Percentiles rank a stretch among this genome's conserved stretches.
phyloP scores from a whole-genome alignment of 139 green algal species.

The Choricystis sp. region DNA sequence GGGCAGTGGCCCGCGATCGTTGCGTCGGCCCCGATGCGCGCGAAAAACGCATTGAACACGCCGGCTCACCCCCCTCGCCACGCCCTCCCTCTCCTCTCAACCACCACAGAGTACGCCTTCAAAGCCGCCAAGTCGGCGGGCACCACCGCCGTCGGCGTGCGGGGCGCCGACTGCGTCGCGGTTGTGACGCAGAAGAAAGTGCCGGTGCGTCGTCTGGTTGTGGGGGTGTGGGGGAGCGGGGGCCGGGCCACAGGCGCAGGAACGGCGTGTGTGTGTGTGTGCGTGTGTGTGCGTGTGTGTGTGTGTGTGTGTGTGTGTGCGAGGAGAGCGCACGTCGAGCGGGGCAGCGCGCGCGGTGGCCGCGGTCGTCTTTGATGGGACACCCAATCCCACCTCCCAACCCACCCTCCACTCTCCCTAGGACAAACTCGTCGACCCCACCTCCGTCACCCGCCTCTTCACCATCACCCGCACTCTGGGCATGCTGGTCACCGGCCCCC shows the following conservation, averaged over 20 bases:
- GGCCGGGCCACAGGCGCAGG: no score
- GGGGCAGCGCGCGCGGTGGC: no score
- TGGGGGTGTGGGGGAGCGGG: no score
- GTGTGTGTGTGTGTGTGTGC: no score
- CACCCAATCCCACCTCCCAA: no score
- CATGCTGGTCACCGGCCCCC: constrained; percentile 78
- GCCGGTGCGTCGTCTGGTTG: constrained; percentile 40
- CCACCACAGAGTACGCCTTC: constrained; percentile 89
- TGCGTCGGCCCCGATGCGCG: no score
- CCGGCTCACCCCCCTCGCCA: background rate
- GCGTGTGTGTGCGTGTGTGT: no score
- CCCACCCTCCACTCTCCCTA: background rate
- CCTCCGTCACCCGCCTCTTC: constrained; percentile 70
- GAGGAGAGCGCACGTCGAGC: no score
- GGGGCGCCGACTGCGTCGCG: constrained; percentile 76
- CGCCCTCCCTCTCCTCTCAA: background rate
- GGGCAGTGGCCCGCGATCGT: no score
- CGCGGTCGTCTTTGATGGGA: no score
- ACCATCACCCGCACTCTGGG: constrained; percentile 83
- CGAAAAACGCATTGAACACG: no score
- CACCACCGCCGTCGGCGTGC: constrained; percentile 80
- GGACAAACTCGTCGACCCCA: constrained; percentile 91
- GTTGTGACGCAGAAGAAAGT: constrained; percentile 88
- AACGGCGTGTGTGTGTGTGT: no score
- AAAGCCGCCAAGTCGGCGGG: constrained; percentile 85